A percentile compares a stretch with the other conserved stretches of the same genome.
phyloP scores from a whole-genome alignment of 2,329 filamentous ascomycete species.

The Ophiognomonia clavigignenti-juglandacearum region DNA sequence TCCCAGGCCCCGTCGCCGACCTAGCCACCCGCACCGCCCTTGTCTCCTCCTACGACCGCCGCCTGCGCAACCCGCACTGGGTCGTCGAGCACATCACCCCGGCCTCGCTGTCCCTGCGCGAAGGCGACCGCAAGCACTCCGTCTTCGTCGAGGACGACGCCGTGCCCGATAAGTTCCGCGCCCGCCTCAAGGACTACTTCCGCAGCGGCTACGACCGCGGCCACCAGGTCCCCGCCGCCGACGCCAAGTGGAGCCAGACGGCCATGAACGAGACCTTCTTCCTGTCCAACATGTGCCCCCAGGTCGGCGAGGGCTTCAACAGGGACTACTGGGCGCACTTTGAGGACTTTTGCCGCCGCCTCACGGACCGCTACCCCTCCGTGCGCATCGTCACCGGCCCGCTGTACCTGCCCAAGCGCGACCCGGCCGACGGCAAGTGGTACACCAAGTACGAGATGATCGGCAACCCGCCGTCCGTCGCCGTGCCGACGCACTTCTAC shows the following conservation, averaged over 20 bases:
- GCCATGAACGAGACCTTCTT: constrained; percentile 96
- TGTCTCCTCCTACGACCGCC: constrained; percentile 84
- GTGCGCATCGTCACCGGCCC: constrained; percentile 92
- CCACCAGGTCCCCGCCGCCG: constrained; percentile 94
- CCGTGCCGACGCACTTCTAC: constrained; percentile 98
- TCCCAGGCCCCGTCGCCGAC: constrained; percentile 86
- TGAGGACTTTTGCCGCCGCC: constrained; percentile 88
- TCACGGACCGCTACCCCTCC: constrained; percentile 75
- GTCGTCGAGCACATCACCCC: constrained; percentile 95
- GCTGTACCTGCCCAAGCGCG: constrained; percentile 82
- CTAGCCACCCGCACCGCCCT: constrained; percentile 71
- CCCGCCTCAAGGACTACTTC: constrained; percentile 88
- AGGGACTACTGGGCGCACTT: constrained; percentile 99
- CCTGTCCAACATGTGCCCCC: constrained; percentile 94
- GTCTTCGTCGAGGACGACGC: constrained; percentile 74
- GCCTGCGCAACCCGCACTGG: constrained; percentile 88
- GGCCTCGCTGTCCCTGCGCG: constrained; percentile 67
- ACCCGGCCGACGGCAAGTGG: constrained; percentile 86
- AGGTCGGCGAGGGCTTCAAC: constrained; percentile 98
- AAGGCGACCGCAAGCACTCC: constrained; percentile 80
- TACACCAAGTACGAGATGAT: constrained; percentile 94
- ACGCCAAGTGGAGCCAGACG: constrained; percentile 89
- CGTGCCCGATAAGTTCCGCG: constrained; percentile 84
- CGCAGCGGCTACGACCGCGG: constrained; percentile 92
- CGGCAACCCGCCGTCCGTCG: constrained; percentile 85